These are phyloP conservation scores for Calendula officinalis DNA, from an alignment of 129 eudicot genomes.

Conservation along the genomic window DNA sequence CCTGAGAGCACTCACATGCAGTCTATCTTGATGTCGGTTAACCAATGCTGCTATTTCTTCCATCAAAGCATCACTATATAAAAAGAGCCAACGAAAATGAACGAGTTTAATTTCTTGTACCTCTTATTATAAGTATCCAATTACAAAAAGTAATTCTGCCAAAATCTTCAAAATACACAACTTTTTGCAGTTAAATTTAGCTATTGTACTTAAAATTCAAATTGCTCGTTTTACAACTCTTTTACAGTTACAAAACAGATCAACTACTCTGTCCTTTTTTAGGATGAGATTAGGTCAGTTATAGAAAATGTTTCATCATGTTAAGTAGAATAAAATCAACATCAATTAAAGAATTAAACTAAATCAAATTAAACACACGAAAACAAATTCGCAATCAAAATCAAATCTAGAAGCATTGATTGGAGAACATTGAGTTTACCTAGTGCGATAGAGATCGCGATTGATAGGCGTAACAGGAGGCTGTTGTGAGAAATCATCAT, in stretches of 20 bases:
- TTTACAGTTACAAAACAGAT: conserved; percentile 8
- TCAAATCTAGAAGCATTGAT: conserved; percentile 15
- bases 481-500: conserved; percentile 29
- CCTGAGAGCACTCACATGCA: conserved; percentile 48
- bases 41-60: conserved; percentile 85
- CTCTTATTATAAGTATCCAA: neutral
- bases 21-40: conserved; percentile 73
- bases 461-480: conserved; percentile 71
- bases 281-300: conserved; percentile 9
- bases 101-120: neutral
- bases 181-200: conserved; percentile 1
- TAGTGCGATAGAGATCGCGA: conserved; percentile 88
- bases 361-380: conserved; percentile 4
- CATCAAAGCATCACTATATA: conserved; percentile 70
- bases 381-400: neutral
- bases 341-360: conserved; percentile 1
- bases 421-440: conserved; percentile 31
- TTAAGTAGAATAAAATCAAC: neutral
- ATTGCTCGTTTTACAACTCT: neutral
- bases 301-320: neutral
- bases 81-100: conserved; percentile 11
- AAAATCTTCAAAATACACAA: neutral
- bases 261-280: conserved; percentile 3
- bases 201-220: neutral
- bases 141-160: conserved; percentile 1